Conservation (phyloP, 805 yeast genomes). For the Candida piceae region DNA sequence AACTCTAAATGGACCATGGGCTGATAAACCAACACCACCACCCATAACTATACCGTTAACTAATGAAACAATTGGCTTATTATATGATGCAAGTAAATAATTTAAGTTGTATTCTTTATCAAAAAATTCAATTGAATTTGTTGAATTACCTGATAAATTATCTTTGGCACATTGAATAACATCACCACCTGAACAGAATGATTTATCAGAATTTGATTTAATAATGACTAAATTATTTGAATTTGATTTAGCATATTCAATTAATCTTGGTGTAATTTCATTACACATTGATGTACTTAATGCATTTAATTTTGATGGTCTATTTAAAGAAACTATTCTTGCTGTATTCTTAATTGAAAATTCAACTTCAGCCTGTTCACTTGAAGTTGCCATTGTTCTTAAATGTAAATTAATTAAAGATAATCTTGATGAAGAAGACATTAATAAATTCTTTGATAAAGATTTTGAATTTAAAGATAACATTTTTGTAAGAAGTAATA, state of each 20-base stretch:
- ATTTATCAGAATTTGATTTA: conserved; percentile 58
- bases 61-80: conserved; percentile 80
- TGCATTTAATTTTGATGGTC: conserved; percentile 82
- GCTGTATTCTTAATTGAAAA: conserved; percentile 60
- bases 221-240: conserved; percentile 62
- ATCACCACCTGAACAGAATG: conserved; percentile 96
- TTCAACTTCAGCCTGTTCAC: conserved; percentile 45
- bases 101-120: conserved; percentile 76
- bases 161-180: conserved; percentile 72
- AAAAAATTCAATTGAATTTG: conserved; percentile 61
- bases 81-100: conserved; percentile 71
- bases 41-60: conserved; percentile 97
- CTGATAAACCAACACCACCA: conserved; percentile 91
- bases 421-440: conserved; percentile 6
- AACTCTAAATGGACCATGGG: conserved; percentile 87
- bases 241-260: conserved; percentile 70
- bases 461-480: not conserved
- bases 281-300: conserved; percentile 71
- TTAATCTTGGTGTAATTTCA: conserved; percentile 63
- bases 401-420: conserved; percentile 5
- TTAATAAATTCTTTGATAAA: not conserved
- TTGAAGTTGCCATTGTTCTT: conserved; percentile 18
- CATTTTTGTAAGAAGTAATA: not conserved
- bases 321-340: conserved; percentile 69
- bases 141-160: conserved; percentile 43